A percentile compares a stretch with the other conserved stretches of the same genome.
Conservation (phyloP, 805 yeast genomes). For the Kuraishia borneana region DNA sequence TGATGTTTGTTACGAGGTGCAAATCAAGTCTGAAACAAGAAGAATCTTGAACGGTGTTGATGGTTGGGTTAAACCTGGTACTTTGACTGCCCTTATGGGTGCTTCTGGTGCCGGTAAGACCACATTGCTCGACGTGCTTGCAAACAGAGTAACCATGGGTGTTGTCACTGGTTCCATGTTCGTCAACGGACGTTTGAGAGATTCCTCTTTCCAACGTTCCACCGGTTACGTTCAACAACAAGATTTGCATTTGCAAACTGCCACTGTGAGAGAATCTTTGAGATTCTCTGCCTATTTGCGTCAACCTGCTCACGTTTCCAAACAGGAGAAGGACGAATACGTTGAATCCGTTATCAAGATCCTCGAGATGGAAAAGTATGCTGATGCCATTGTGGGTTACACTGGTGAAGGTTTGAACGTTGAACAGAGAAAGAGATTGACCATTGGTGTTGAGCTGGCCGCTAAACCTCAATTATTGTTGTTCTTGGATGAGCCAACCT, state of each 20-base stretch:
- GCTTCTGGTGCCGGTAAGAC: conserved; percentile 60
- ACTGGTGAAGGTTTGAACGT: conserved; percentile 42
- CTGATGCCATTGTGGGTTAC: conserved; percentile 44
- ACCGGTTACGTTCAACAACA: conserved; percentile 54
- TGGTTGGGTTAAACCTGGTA: conserved; percentile 80
- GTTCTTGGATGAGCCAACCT: conserved; percentile 52
- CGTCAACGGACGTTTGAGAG: conserved; percentile 41
- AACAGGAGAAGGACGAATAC: conserved; percentile 33
- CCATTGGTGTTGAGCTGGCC: conserved; percentile 47
- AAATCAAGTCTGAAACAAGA: conserved; percentile 48
- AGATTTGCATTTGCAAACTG: conserved; percentile 38
- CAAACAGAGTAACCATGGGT: conserved; percentile 45
- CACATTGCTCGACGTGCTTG: conserved; percentile 39
- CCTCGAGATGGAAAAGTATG: conserved; percentile 39
- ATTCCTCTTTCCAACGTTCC: conserved; percentile 37
- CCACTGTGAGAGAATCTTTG: conserved; percentile 45
- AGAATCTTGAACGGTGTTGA: conserved; percentile 54
- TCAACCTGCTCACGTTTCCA: conserved; percentile 28
- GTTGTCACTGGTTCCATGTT: conserved; percentile 46
- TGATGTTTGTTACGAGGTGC: conserved; percentile 60
- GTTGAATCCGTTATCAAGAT: conserved; percentile 39
- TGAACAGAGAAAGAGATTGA: conserved; percentile 42
- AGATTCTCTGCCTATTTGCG: conserved; percentile 40
- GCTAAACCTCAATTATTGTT: conserved; percentile 41
- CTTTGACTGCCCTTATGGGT: conserved; percentile 64